These are phyloP conservation scores for Piloderma croceum DNA, from an alignment of 768 basidiomycete genomes.

Conservation along the genomic window DNA sequence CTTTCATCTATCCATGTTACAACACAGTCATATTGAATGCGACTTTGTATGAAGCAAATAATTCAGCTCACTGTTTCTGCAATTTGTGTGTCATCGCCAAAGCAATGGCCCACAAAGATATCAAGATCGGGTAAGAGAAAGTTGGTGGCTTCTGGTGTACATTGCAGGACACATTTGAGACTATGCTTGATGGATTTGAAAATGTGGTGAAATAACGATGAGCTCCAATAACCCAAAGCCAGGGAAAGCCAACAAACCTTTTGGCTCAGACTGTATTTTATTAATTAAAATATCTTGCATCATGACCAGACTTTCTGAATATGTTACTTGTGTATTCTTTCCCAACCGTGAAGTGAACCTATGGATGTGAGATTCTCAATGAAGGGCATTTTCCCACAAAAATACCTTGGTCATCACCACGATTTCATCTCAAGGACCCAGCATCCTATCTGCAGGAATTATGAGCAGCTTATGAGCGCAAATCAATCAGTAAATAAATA, in stretches of 20 bases:
- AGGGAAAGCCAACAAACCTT: constrained; percentile 32
- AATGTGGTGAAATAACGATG: constrained; percentile 27
- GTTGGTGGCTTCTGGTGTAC: constrained; percentile 30
- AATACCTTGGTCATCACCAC: constrained; percentile 39
- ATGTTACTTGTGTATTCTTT: constrained; percentile 1
- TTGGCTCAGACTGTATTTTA: constrained; percentile 15
- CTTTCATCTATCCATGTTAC: constrained; percentile 34
- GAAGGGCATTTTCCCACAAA: background rate
- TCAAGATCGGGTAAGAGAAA: background rate
- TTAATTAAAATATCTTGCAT: constrained; percentile 21
- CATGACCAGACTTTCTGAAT: constrained; percentile 1
- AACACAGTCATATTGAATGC: no score
- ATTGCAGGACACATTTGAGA: constrained; percentile 39
- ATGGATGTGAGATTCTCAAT: background rate
- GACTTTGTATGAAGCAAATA: background rate
- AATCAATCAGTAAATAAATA: constrained; percentile 11
- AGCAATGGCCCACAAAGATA: constrained; percentile 35
- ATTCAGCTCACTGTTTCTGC: constrained; percentile 28
- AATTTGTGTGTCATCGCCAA: constrained; percentile 46
- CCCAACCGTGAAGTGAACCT: constrained; percentile 4
- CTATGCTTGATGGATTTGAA: constrained; percentile 31
- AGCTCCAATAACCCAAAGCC: background rate
- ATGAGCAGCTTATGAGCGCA: background rate
- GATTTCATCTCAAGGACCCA: constrained; percentile 34
- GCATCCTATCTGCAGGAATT: constrained; percentile 18